Conservation (phyloP, 352 stramenopile species). For the Globisporangium irregulare region DNA sequence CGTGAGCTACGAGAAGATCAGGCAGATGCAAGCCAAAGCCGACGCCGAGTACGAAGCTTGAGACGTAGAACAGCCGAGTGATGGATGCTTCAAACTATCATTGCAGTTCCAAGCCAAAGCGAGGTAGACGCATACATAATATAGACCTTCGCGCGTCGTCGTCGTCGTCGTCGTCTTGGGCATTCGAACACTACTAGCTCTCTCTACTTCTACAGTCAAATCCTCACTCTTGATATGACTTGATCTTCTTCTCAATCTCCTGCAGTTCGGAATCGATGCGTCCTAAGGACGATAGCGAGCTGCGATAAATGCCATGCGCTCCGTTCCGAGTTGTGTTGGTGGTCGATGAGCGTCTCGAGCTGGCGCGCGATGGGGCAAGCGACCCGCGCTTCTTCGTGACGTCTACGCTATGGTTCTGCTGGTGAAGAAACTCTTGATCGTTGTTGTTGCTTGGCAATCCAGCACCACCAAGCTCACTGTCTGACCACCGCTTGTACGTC, state of each 20-base stretch:
- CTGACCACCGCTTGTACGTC: conserved; percentile 70
- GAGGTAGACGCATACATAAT: conserved; percentile 8
- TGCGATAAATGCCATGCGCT: conserved; percentile 37
- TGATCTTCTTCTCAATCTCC: conserved; percentile 69
- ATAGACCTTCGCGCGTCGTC: conserved; percentile 9
- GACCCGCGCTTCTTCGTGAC: conserved; percentile 1
- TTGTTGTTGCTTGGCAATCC: conserved; percentile 8
- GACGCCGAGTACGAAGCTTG: conserved; percentile 28
- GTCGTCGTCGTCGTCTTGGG: neutral
- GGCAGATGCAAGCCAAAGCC: conserved; percentile 38
- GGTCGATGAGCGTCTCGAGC: conserved; percentile 3
- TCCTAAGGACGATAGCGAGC: conserved; percentile 51
- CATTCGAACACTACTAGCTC: neutral
- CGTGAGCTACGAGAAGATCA: conserved; percentile 78
- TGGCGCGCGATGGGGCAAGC: conserved; percentile 3
- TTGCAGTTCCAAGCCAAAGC: neutral
- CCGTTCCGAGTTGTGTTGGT: conserved; percentile 6
- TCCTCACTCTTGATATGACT: conserved; percentile 29
- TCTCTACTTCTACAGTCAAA: conserved; percentile 5
- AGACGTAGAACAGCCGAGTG: neutral
- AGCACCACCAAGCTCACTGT: conserved; percentile 41
- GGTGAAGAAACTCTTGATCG: conserved; percentile 14
- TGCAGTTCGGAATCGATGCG: conserved; percentile 65
- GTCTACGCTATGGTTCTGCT: neutral
- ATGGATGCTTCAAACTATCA: neutral